phyloP scores from a whole-genome alignment of 2,329 filamentous ascomycete species.

The Colletotrichum sansevieriae region DNA sequence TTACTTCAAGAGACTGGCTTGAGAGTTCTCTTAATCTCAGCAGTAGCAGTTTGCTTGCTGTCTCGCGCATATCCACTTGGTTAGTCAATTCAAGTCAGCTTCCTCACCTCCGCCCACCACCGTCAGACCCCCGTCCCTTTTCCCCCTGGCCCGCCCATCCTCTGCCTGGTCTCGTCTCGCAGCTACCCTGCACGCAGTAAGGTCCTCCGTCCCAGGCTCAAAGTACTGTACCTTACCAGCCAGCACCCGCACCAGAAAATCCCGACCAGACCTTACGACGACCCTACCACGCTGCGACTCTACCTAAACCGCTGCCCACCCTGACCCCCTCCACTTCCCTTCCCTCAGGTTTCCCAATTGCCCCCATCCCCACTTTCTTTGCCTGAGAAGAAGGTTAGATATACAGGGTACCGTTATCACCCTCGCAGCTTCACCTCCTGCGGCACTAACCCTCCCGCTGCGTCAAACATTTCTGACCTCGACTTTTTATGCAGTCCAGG shows the following conservation, averaged over 20 bases:
- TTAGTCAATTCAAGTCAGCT: slow-evolving; percentile 3
- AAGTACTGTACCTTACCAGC: background rate
- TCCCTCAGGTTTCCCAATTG: slow-evolving; percentile 41
- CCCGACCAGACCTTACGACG: slow-evolving; percentile 34
- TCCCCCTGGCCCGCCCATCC: slow-evolving; percentile 11
- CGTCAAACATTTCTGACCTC: slow-evolving; percentile 55
- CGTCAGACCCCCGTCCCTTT: background rate
- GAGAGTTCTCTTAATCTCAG: background rate
- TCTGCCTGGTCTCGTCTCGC: slow-evolving; percentile 10
- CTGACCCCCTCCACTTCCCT: slow-evolving; percentile 41
- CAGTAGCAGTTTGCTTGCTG: background rate
- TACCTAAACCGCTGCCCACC: slow-evolving; percentile 35
- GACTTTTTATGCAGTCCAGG: slow-evolving; percentile 50
- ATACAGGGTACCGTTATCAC: slow-evolving; percentile 42
- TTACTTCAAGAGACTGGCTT: background rate
- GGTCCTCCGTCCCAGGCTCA: background rate
- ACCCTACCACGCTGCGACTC: slow-evolving; percentile 38
- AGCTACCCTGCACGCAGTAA: background rate
- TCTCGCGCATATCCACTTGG: background rate
- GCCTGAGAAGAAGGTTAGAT: slow-evolving; percentile 42
- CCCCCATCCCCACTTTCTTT: slow-evolving; percentile 41
- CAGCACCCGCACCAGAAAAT: slow-evolving; percentile 9
- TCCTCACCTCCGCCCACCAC: slow-evolving; percentile 9
- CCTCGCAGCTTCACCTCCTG: slow-evolving; percentile 49
- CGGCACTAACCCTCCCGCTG: slow-evolving; percentile 54